Percentiles rank a stretch among this genome's conserved stretches.
phyloP scores from a whole-genome alignment of 1,284 basidiomycete species.

The Mixia osmundae region DNA sequence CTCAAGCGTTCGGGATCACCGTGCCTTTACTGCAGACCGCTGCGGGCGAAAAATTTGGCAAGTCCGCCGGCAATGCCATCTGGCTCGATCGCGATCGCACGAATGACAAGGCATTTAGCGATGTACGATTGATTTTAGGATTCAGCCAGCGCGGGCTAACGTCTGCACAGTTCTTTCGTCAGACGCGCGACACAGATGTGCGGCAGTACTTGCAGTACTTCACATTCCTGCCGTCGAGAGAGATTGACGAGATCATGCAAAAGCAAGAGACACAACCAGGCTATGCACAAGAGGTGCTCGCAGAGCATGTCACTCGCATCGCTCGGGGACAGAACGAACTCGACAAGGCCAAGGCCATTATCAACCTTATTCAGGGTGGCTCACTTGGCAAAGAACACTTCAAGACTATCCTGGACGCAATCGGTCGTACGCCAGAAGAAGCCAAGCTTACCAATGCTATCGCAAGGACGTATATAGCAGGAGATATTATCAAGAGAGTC shows the following conservation, averaged over 20 bases:
- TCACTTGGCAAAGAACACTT: no score
- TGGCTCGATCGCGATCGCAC: slow-evolving; percentile 61
- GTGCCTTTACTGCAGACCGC: slow-evolving; percentile 80
- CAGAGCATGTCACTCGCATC: slow-evolving; percentile 4
- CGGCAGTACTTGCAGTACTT: slow-evolving; percentile 57
- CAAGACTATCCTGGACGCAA: no score
- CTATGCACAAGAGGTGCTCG: not conserved
- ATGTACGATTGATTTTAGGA: slow-evolving; percentile 30
- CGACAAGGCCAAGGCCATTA: not conserved
- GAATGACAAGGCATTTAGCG: slow-evolving; percentile 71
- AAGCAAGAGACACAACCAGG: no score
- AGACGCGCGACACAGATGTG: slow-evolving; percentile 59
- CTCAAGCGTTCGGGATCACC: slow-evolving; percentile 59
- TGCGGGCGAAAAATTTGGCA: slow-evolving; percentile 86
- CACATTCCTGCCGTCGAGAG: slow-evolving; percentile 42
- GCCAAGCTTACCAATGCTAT: no score
- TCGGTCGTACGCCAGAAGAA: no score
- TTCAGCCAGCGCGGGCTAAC: slow-evolving; percentile 6
- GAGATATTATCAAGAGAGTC: no score
- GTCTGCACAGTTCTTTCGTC: slow-evolving; percentile 53
- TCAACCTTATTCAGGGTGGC: no score
- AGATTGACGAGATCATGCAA: slow-evolving; percentile 36
- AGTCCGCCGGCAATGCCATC: slow-evolving; percentile 84
- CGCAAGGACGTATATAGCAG: no score
- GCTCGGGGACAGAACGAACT: no score